A percentile compares a stretch with the other conserved stretches of the same genome.
Evolutionary conservation across 164 flowering plant genomes (phyloP).

Genomic region (Vitis labrusca): DNA sequence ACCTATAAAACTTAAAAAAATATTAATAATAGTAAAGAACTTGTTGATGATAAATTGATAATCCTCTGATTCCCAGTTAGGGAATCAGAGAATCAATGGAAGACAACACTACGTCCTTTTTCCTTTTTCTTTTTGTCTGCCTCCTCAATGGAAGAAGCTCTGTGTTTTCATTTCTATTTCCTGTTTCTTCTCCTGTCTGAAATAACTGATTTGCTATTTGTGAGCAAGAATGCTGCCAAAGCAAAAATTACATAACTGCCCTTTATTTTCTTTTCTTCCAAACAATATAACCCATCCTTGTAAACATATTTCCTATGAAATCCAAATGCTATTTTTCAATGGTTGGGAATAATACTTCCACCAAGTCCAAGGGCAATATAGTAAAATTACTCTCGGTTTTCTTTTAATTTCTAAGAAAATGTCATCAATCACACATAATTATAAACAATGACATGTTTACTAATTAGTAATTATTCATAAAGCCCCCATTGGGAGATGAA

Average conservation of each 20-base stretch:
- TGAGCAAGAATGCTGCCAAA: no score
- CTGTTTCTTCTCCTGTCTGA: constrained; percentile 2
- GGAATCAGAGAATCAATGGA: constrained; percentile 56
- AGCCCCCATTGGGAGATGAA: no score
- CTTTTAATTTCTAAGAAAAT: neutral
- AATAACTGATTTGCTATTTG: constrained; percentile 5
- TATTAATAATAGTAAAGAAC: neutral
- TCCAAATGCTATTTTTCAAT: no score
- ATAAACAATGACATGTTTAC: no score
- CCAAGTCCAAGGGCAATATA: neutral
- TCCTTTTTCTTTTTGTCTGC: neutral
- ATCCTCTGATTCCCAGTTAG: constrained; percentile 55
- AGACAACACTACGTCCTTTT: neutral
- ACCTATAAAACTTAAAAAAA: neutral
- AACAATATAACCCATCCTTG: neutral
- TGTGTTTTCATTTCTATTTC: neutral
- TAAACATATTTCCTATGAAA: no score
- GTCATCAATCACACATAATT: neutral
- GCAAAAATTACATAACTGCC: constrained; percentile 1
- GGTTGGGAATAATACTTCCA: no score
- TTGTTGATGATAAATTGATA: constrained; percentile 12
- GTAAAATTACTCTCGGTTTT: no score
- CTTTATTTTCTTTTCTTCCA: neutral
- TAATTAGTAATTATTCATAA: no score
- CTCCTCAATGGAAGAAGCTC: neutral